These are phyloP conservation scores for Metarhizium sp. DNA, from an alignment of 2,329 filamentous ascomycete species.

Conservation along the genomic window DNA sequence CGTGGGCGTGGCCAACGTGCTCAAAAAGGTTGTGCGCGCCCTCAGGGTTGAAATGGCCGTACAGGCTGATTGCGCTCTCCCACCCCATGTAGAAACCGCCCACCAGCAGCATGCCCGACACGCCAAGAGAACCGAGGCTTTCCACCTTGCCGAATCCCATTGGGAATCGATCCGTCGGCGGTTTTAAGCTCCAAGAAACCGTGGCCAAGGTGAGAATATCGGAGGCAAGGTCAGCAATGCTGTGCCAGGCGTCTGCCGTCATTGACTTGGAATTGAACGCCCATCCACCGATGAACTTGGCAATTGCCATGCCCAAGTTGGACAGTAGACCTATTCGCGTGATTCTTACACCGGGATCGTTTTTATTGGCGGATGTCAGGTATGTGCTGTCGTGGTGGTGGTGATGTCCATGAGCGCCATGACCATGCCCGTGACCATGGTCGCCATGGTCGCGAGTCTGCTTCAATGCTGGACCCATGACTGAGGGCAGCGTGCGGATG, in stretches of 20 bases:
- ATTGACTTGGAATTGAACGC: slow-evolving; percentile 91
- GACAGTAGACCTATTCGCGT: slow-evolving; percentile 56
- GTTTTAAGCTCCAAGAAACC: slow-evolving; percentile 84
- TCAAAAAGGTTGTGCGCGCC: slow-evolving; percentile 54
- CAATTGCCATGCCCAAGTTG: slow-evolving; percentile 89
- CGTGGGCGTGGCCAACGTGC: slow-evolving; percentile 55
- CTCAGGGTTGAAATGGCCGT: slow-evolving; percentile 65
- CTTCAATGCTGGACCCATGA: slow-evolving; percentile 21
- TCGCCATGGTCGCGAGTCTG: slow-evolving; percentile 22
- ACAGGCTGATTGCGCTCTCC: slow-evolving; percentile 58
- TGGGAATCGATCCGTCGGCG: slow-evolving; percentile 75
- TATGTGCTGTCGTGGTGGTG: slow-evolving; percentile 91
- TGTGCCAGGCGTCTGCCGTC: slow-evolving; percentile 90
- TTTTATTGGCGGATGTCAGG: slow-evolving; percentile 78
- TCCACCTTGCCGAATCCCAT: slow-evolving; percentile 97
- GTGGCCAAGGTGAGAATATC: slow-evolving; percentile 91
- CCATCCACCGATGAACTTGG: slow-evolving; percentile 87
- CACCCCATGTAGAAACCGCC: slow-evolving; percentile 90
- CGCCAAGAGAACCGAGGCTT: slow-evolving; percentile 84
- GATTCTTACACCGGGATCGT: slow-evolving; percentile 56
- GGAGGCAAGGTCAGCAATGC: slow-evolving; percentile 87
- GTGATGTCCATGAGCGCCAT: slow-evolving; percentile 43
- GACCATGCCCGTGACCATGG: slow-evolving; percentile 26
- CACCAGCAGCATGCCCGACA: slow-evolving; percentile 80
- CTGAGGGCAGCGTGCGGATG: slow-evolving; percentile 12